Percentiles rank a stretch among this genome's conserved stretches.
Conservation (phyloP, 2,329 filamentous ascomycete species). For the Exophiala viscosa region DNA sequence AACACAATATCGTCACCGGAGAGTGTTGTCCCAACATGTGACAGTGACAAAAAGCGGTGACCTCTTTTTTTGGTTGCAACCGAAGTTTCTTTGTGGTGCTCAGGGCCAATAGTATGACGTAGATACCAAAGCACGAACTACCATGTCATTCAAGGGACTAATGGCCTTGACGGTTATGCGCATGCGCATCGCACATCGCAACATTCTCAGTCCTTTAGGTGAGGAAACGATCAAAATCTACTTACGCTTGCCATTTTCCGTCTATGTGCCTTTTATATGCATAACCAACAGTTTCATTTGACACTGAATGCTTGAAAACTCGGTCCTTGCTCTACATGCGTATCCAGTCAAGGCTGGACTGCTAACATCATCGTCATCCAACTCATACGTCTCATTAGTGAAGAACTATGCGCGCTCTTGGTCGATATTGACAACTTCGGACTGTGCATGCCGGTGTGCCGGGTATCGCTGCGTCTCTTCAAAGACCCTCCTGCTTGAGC, state of each 20-base stretch:
- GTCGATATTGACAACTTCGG: too few species aligned
- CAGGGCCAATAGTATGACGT: conserved; percentile 2
- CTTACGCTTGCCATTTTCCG: too few species aligned
- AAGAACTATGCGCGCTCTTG: not conserved
- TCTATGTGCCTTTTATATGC: too few species aligned
- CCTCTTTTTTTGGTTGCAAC: not conserved
- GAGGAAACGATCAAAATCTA: too few species aligned
- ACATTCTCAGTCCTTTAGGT: not conserved
- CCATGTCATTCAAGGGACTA: not conserved
- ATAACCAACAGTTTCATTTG: too few species aligned
- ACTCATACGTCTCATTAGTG: not conserved
- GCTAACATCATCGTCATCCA: not conserved
- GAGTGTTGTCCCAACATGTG: not conserved
- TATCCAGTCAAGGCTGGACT: too few species aligned
- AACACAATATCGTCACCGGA: not conserved
- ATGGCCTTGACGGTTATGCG: too few species aligned
- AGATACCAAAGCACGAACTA: too few species aligned
- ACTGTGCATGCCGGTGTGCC: not conserved
- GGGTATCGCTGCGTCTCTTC: not conserved
- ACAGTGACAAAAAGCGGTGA: conserved; percentile 12
- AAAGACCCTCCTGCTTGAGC: conserved; percentile 23
- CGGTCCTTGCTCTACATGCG: not conserved
- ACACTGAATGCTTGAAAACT: not conserved
- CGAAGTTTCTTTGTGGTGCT: conserved; percentile 3
- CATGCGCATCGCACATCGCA: too few species aligned